Evolutionary conservation across 2,329 filamentous ascomycete species (phyloP).

Genomic region (Aspergillus felis): DNA sequence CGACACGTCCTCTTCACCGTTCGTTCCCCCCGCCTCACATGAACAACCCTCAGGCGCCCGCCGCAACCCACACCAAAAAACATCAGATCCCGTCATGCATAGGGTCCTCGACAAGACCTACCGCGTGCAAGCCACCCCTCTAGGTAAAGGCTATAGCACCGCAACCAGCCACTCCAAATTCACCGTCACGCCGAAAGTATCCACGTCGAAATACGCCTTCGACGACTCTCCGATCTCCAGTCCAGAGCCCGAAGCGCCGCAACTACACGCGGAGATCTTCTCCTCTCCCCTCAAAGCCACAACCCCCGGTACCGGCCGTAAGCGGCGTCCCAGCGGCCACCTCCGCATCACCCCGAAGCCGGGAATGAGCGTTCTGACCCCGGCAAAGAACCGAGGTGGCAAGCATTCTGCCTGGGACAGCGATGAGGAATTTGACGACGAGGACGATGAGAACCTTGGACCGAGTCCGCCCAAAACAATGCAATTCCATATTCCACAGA

Average conservation of each 20-base stretch:
- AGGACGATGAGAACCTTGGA: slow-evolving; percentile 57
- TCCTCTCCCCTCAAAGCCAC: slow-evolving; percentile 61
- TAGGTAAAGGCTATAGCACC: slow-evolving; percentile 49
- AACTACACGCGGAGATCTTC: slow-evolving; percentile 81
- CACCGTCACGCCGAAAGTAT: slow-evolving; percentile 28
- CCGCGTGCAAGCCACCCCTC: slow-evolving; percentile 85
- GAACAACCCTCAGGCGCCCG: slow-evolving; percentile 37
- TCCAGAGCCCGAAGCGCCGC: slow-evolving; percentile 74
- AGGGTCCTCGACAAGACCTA: slow-evolving; percentile 94
- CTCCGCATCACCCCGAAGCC: slow-evolving; percentile 58
- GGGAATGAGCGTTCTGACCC: slow-evolving; percentile 82
- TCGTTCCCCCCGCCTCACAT: slow-evolving; percentile 51
- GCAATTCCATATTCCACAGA: slow-evolving; percentile 51
- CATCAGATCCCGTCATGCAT: slow-evolving; percentile 73
- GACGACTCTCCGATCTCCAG: slow-evolving; percentile 61
- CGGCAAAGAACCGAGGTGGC: slow-evolving; percentile 43
- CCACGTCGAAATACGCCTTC: slow-evolving; percentile 24
- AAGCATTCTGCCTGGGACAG: slow-evolving; percentile 63
- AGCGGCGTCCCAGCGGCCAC: slow-evolving; percentile 37
- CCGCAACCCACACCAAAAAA: slow-evolving; percentile 37
- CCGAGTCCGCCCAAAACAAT: slow-evolving; percentile 82
- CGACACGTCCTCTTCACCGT: slow-evolving; percentile 53
- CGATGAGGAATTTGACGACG: slow-evolving; percentile 61
- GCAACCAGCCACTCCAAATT: slow-evolving; percentile 28
- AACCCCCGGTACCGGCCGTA: slow-evolving; percentile 41